These are phyloP conservation scores for Diaporthe australafricana DNA, from an alignment of 2,329 filamentous ascomycete species.

Conservation along the genomic window DNA sequence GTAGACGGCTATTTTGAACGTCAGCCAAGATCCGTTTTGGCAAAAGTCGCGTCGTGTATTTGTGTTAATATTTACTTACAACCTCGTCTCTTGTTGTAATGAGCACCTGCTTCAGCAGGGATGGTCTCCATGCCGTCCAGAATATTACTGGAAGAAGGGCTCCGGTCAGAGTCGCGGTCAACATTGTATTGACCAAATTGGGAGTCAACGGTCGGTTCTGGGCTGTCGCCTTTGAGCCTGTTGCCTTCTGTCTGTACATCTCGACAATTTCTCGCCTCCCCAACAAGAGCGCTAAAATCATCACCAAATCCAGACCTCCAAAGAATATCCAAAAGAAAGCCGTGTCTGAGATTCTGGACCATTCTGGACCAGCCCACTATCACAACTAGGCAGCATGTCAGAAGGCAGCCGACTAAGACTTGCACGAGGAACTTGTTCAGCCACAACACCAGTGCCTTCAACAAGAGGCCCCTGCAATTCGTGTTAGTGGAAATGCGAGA, in stretches of 20 bases:
- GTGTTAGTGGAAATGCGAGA: neutral
- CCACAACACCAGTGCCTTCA: neutral
- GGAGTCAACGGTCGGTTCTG: neutral
- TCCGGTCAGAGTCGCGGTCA: neutral
- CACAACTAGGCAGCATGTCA: neutral
- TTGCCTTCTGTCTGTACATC: neutral
- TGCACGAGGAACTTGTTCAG: neutral
- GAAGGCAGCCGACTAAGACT: neutral
- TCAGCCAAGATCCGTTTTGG: neutral
- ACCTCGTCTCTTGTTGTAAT: neutral
- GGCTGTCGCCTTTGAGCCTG: neutral
- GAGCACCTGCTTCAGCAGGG: neutral
- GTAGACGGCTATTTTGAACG: neutral
- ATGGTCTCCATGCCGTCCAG: neutral
- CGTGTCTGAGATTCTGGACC: neutral
- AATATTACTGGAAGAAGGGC: neutral
- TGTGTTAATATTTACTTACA: neutral
- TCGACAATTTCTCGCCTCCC: neutral
- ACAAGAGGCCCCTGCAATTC: neutral
- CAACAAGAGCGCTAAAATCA: neutral
- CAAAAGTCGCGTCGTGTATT: neutral
- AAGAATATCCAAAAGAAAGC: neutral
- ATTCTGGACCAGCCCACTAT: neutral
- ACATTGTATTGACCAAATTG: neutral
- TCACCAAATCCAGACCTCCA: neutral